Evolutionary conservation across 2,329 filamentous ascomycete species (phyloP).

Genomic region (Cercospora nicotianae): DNA sequence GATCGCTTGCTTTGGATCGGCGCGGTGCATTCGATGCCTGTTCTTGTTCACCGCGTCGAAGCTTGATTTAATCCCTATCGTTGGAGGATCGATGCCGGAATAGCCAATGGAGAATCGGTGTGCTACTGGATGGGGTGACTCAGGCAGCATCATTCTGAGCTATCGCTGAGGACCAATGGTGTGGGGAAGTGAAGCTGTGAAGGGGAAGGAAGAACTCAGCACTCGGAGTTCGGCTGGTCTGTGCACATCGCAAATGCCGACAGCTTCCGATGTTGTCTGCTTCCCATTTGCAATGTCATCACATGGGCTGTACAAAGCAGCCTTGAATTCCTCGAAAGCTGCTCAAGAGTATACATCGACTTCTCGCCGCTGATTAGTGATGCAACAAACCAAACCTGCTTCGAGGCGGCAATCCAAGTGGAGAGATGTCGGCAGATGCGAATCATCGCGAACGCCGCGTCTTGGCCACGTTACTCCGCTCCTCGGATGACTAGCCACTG

Average conservation of each 20-base stretch:
- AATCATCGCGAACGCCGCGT: slow-evolving; percentile 1
- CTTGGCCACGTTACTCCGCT: background rate
- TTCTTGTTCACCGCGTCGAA: background rate
- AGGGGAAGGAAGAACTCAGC: background rate
- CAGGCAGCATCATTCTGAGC: slow-evolving; percentile 7
- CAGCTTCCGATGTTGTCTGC: background rate
- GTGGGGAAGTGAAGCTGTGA: background rate
- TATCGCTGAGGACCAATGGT: background rate
- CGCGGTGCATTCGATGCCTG: background rate
- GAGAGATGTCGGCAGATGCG: background rate
- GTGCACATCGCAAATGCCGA: background rate
- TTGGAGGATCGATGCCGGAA: background rate
- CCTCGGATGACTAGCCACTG: background rate
- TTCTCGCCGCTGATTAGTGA: background rate
- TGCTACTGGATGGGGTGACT: background rate
- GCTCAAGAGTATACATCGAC: background rate
- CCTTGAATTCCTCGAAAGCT: background rate
- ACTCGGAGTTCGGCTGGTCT: slow-evolving; percentile 1
- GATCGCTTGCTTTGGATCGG: background rate
- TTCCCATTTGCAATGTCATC: background rate
- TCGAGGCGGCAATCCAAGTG: background rate
- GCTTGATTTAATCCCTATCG: background rate
- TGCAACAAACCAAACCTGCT: background rate
- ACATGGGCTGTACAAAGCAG: background rate
- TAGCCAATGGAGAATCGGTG: background rate